phyloP scores from a whole-genome alignment of 1,139 yeast genomes.

The Candida mesenterica region DNA sequence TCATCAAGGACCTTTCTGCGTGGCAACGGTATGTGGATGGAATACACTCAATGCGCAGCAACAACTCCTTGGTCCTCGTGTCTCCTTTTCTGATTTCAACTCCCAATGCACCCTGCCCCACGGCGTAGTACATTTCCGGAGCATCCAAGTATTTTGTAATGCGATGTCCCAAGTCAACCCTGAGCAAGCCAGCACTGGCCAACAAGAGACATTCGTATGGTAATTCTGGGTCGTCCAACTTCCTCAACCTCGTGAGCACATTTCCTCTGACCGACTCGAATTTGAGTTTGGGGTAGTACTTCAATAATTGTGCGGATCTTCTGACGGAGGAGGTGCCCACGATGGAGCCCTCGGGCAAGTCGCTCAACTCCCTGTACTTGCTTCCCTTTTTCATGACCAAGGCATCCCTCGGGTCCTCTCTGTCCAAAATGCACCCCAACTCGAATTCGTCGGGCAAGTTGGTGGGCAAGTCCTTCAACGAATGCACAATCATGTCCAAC shows the following conservation, averaged over 20 bases:
- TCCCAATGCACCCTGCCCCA: slow-evolving; percentile 97
- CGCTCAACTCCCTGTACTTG: slow-evolving; percentile 59
- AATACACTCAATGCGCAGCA: slow-evolving; percentile 63
- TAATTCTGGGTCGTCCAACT: slow-evolving; percentile 66
- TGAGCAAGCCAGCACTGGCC: slow-evolving; percentile 87
- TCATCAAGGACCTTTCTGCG: slow-evolving; percentile 89
- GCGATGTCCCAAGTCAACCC: slow-evolving; percentile 69
- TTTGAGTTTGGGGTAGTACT: slow-evolving; percentile 39
- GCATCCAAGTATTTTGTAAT: slow-evolving; percentile 68
- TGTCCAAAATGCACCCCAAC: slow-evolving; percentile 78
- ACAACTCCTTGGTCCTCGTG: slow-evolving; percentile 51
- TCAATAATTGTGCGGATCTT: slow-evolving; percentile 68
- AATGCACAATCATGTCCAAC: slow-evolving; percentile 88
- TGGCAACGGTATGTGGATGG: slow-evolving; percentile 73
- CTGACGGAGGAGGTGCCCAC: slow-evolving; percentile 95
- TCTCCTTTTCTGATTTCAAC: slow-evolving; percentile 81
- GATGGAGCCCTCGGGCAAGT: slow-evolving; percentile 79
- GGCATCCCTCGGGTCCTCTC: slow-evolving; percentile 94
- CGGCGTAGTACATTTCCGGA: slow-evolving; percentile 94
- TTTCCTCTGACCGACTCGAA: slow-evolving; percentile 86
- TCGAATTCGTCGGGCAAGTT: slow-evolving; percentile 85
- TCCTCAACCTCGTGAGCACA: slow-evolving; percentile 74
- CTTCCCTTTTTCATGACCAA: slow-evolving; percentile 75
- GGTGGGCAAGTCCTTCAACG: slow-evolving; percentile 95
- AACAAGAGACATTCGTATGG: slow-evolving; percentile 74